Base-by-base conservation (phyloP, 1,284 basidiomycete genomes). In the Trametes sp. region DNA sequence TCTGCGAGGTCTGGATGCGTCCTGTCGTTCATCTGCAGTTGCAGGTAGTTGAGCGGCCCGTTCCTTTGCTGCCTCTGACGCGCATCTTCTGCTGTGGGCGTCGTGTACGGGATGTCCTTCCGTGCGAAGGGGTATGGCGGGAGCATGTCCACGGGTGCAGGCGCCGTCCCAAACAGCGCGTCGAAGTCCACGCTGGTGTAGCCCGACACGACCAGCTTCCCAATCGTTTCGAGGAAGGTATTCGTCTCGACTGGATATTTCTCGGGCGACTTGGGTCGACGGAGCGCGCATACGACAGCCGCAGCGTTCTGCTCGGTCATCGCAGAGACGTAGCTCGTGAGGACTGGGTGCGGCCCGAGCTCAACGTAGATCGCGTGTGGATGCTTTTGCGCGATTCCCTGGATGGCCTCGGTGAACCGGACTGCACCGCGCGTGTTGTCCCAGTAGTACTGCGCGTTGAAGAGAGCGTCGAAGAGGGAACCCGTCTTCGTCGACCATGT, bases 1-100 rank as follows among this genome's bases (percentile, higher is more conserved):
- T 80, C 73, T 1, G 75, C 77, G 3, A 82, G 63, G 2, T 58
- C 68, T 0, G 79, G 78, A 63, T 81, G 80, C 2, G 77, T 79
- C 23, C 70, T 59, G 8, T 69, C 54, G 63, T 77, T 77, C 46
- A 78, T 72, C 51, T 71, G 69, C 7, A 81, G 69, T 33, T 76
- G 69, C 1, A 67, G 64, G 44, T 72, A 71, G 48, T 78, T 78
- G 8, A 79, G 67, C 8, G 78, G 78, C 0, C 79, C 79, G 24
- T 73, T 70, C 9, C 72, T 72, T 19, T 35, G 58, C 54, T 59
- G 61, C 13, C 52, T 41, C 54, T 70, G 67, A 14, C 62, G 57
- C 29, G 59, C 59, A 65, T 68, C 58, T 52, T 52, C 62, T 35
- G 49, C 50, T 4, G 41, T 66, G 52, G 21, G 55, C 44, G 28